Conservation (phyloP, 768 basidiomycete species). For the Tricholomella constricta region DNA sequence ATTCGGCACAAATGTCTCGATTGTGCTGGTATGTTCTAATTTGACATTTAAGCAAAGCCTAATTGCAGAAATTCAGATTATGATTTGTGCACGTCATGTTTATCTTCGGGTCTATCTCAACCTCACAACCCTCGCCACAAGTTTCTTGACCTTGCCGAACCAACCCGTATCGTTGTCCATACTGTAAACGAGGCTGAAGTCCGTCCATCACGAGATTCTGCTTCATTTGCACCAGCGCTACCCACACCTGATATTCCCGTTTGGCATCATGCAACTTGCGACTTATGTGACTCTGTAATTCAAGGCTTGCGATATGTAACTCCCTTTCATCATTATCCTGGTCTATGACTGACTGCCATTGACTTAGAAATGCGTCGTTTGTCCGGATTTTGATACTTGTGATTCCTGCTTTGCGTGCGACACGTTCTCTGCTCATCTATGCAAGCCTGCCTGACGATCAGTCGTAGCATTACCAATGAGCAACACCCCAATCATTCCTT, state of each 20-base stretch:
- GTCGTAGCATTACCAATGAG: conserved; percentile 57
- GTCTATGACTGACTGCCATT: not conserved
- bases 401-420: conserved; percentile 62
- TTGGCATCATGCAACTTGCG: conserved; percentile 70
- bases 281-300: conserved; percentile 76
- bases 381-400: conserved; percentile 88
- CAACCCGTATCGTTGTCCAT: conserved; percentile 67
- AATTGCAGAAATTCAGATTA: conserved; percentile 50
- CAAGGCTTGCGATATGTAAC: conserved; percentile 69
- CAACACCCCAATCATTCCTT: conserved; percentile 82
- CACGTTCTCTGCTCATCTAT: not conserved
- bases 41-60: not conserved
- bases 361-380: conserved; percentile 70
- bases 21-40: conserved; percentile 55
- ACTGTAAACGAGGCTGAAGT: conserved; percentile 51
- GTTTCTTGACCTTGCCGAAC: conserved; percentile 69
- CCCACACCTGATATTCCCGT: conserved; percentile 23
- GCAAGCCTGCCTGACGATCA: conserved; percentile 1
- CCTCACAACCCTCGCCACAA: conserved; percentile 64
- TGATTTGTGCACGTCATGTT: conserved; percentile 67
- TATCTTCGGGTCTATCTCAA: conserved; percentile 48
- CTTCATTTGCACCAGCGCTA: conserved; percentile 12
- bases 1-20: conserved; percentile 80
- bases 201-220: conserved; percentile 21
- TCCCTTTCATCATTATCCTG: not conserved